Evolutionary conservation across 371 early-diverging fungal genomes (phyloP).

Genomic region (Homolaphlyctis polyrhiza): DNA sequence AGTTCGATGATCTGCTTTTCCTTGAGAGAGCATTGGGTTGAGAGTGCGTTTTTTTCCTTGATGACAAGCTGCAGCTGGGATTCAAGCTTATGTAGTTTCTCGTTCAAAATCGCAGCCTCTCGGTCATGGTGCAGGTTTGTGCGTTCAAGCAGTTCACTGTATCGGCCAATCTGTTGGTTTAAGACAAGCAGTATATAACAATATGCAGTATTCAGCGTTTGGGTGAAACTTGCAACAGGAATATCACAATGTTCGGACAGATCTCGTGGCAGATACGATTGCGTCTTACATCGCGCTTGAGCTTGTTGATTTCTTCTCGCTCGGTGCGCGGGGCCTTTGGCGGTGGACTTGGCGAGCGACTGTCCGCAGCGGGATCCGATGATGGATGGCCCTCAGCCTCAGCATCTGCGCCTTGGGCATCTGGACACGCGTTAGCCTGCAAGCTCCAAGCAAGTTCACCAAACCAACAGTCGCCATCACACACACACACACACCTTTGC

Average conservation of each 20-base stretch:
- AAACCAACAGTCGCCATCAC: too few relatives aligned
- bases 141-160: conserved; percentile 1
- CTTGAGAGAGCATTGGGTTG: conserved; percentile 2
- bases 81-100: background rate
- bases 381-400: background rate
- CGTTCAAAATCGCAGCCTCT: background rate
- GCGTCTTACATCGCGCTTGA: conserved; percentile 12
- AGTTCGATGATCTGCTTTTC: conserved; percentile 27
- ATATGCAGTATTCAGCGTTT: too few relatives aligned
- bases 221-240: too few relatives aligned
- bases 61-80: background rate
- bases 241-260: too few relatives aligned
- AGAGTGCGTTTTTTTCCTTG: conserved; percentile 22
- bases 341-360: background rate
- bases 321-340: background rate
- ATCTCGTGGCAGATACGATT: background rate
- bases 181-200: too few relatives aligned
- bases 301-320: conserved; percentile 12
- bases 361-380: conserved; percentile 3
- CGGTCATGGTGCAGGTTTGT: background rate
- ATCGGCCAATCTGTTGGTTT: background rate
- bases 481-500: conserved; percentile 5
- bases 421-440: background rate
- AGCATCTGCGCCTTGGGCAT: background rate
- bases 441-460: too few relatives aligned